Base-by-base conservation (phyloP, 1,284 basidiomycete genomes). In the Cryptococcus floricola region DNA sequence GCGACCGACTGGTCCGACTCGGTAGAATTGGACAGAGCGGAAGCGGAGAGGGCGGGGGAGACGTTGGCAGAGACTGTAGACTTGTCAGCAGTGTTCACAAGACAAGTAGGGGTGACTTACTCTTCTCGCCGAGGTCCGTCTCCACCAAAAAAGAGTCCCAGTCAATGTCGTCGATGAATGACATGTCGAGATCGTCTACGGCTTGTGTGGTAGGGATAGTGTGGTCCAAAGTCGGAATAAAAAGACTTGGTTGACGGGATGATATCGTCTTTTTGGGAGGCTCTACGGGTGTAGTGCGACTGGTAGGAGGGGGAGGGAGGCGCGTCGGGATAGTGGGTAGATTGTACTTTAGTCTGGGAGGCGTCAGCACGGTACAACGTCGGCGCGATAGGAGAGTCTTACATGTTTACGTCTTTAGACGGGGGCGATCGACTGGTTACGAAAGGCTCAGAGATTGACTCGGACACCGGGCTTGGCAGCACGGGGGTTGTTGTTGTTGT, bases 1-100 rank as follows among this genome's bases (percentile, higher is more conserved):
- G 64, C 58, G 27, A 59, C 62, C 42, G 66, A 67, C 55, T 65
- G 64, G 54, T 71, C 66, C 1, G 70, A 73, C 59, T 71, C 69
- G 54, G 67, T 70, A 25, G 68, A 69, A 49, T 59, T 54, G 43
- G 61, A 25, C 8, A 37, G 59, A 28, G 63, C 59, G 25, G 47
- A 50, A n/a, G 42, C 43, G 45, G 56, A 58, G 42, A 45, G 23
- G 18, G 51, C 53, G 39, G 54, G 51, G 31, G 58, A 60, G 28
- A 50, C 13, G 50, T 48, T 47, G 54, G 38, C 39, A 18, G 53
- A 46, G 31, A 23, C 49, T 51, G 47, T 34, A 16, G 28, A n/a
- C 23, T 27, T 34, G 42, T 18, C 27, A 41, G 14, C 23, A 6
- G 27, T 37, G 50, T 18, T 31, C 31, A 14, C 12, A 19, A 43